Evolutionary conservation across 352 stramenopile species (phyloP).

Genomic region (Plasmopara viticola): DNA sequence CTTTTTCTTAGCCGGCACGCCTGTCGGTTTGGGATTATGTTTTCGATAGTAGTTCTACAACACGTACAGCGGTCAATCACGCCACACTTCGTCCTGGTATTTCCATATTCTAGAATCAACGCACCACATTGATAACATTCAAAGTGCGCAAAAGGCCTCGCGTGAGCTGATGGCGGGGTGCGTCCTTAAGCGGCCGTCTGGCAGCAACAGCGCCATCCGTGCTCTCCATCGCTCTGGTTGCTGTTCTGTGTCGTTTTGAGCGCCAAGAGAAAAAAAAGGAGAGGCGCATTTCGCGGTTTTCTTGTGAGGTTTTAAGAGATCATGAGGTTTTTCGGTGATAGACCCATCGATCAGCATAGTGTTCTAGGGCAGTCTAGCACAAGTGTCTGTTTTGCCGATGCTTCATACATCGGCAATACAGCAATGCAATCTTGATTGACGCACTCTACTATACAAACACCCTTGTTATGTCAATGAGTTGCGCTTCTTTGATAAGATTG

Average conservation of each 20-base stretch:
- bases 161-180: conserved; percentile 79
- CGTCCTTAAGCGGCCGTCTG: conserved; percentile 28
- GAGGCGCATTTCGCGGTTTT: conserved; percentile 13
- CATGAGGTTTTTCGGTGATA: conserved; percentile 25
- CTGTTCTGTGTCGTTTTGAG: conserved; percentile 23
- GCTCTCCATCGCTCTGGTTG: conserved; percentile 19
- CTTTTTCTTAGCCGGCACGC: conserved; percentile 47
- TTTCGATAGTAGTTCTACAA: conserved; percentile 80
- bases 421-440: background rate
- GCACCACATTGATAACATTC: conserved; percentile 93
- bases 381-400: too few species aligned
- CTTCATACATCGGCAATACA: background rate
- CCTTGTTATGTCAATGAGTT: conserved; percentile 8
- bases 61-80: conserved; percentile 4
- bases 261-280: conserved; percentile 16
- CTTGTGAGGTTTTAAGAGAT: conserved; percentile 22
- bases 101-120: conserved; percentile 1
- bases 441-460: conserved; percentile 9
- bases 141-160: conserved; percentile 94
- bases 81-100: background rate
- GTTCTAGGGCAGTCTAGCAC: background rate
- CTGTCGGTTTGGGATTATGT: conserved; percentile 49
- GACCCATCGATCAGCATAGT: conserved; percentile 13
- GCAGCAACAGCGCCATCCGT: conserved; percentile 9
- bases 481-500: conserved; percentile 21